Evolutionary conservation across 345 rosid genomes (phyloP), one percentile per base, ranked within the genome.

Genomic region (Draba incana): DNA sequence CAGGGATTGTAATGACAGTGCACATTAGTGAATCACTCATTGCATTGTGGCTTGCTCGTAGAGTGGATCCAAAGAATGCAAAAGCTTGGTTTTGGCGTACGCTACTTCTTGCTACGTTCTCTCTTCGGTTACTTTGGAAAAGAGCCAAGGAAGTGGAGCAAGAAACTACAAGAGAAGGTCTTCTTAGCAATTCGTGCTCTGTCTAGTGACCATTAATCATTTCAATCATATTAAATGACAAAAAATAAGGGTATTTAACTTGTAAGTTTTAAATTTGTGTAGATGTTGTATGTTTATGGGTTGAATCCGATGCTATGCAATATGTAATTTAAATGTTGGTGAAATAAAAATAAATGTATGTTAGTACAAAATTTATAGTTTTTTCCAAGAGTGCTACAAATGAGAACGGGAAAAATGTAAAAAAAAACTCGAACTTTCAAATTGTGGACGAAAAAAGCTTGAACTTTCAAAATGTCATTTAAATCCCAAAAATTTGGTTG

Each of bases 61-160:
- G 60, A 57, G 66, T 72, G 39, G 77, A 72, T 50, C 66, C 71
- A 8, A 57, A 8, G 49, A 58, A 73, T 52, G 77, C 77, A n/a
- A 66, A 24, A 13, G 66, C 67, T 42, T 73, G 71, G 62, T 73
- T 73, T 50, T 73, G 71, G 77, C 27, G 60, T 13, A 65, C 77
- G 10, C 28, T 72, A 23, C 71, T 72, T 48, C 77, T 72, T 0
- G 71, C 77, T 57, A 72, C 77, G 39, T 72, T 72, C 77, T 72
- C 71, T 0, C 71, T 64, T 57, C 31, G 71, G 0, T 72, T 72
- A 4, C 66, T 64, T 48, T 41, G 37, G 60, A 72, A 24, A 43
- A 65, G 66, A 72, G 47, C 48, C 31, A 72, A 65, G 3, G 66
- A 65, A 58, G 66, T 8, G 28, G 59, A 73, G n/a, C 61, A 65